A percentile compares a stretch with the other conserved stretches of the same genome.
Conservation (phyloP, 2,329 filamentous ascomycete genomes). For the Eutypella sp. region DNA sequence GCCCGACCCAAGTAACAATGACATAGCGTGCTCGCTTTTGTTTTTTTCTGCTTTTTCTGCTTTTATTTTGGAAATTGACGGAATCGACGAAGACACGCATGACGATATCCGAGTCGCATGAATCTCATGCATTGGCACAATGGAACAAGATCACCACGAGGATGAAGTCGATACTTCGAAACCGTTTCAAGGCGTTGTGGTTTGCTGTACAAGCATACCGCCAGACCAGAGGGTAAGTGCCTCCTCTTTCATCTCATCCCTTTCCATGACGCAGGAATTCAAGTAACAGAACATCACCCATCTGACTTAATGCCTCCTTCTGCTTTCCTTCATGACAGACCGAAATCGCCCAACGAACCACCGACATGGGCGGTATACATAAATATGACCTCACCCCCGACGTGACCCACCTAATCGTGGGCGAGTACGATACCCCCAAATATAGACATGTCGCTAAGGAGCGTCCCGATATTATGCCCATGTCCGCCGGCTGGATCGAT, state of each 20-base stretch:
- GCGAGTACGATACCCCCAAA: constrained; percentile 83
- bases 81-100: not conserved
- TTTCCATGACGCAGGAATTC: not conserved
- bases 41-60: not conserved
- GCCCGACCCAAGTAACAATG: too few relatives aligned
- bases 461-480: constrained; percentile 77
- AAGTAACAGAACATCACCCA: not conserved
- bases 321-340: constrained; percentile 36
- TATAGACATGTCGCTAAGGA: constrained; percentile 93
- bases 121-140: not conserved
- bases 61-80: not conserved
- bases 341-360: constrained; percentile 58
- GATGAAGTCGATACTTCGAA: constrained; percentile 47
- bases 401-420: constrained; percentile 90
- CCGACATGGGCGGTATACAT: constrained; percentile 80
- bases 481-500: constrained; percentile 80
- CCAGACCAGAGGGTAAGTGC: constrained; percentile 68
- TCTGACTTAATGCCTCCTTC: not conserved
- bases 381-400: constrained; percentile 92
- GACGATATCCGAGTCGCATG: not conserved
- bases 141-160: constrained; percentile 11
- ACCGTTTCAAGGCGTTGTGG: constrained; percentile 65
- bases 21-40: not conserved
- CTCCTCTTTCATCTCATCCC: constrained; percentile 1
- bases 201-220: constrained; percentile 84